These are phyloP conservation scores for Aethionema arabicum DNA, from an alignment of 345 rosid species.

Conservation along the genomic window DNA sequence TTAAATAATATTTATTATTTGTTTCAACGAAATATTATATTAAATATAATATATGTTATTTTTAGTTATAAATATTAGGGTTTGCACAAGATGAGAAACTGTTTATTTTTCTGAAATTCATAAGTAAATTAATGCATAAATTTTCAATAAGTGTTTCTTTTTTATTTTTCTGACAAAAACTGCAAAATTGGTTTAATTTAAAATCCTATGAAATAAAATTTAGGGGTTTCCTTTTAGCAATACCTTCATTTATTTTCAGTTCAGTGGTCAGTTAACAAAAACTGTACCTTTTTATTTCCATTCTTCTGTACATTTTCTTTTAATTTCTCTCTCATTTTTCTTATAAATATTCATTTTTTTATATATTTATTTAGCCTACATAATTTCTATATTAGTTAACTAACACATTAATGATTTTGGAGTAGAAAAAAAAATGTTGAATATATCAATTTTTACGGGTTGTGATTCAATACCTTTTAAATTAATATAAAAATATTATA, in stretches of 20 bases:
- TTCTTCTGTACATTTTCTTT: slow-evolving; percentile 31
- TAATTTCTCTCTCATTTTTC: slow-evolving; percentile 9
- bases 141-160: not conserved
- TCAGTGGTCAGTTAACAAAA: slow-evolving; percentile 37
- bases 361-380: not conserved
- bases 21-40: slow-evolving; percentile 4
- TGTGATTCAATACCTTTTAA: no score
- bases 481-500: no score
- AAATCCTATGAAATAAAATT: slow-evolving; percentile 42
- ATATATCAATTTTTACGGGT: no score
- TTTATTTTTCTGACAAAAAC: slow-evolving; percentile 36
- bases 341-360: not conserved
- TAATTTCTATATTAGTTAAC: not conserved
- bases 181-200: slow-evolving; percentile 37
- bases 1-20: not conserved
- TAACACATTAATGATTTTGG: no score
- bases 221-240: slow-evolving; percentile 30
- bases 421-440: no score
- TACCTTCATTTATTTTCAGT: slow-evolving; percentile 41
- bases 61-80: slow-evolving; percentile 20
- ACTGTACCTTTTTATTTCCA: slow-evolving; percentile 33
- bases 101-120: slow-evolving; percentile 35
- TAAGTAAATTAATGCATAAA: slow-evolving; percentile 25
- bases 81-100: slow-evolving; percentile 33
- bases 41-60: slow-evolving; percentile 1